Base-by-base conservation (phyloP, 2,329 filamentous ascomycete species). In the Cladophialophora chaetospira region DNA sequence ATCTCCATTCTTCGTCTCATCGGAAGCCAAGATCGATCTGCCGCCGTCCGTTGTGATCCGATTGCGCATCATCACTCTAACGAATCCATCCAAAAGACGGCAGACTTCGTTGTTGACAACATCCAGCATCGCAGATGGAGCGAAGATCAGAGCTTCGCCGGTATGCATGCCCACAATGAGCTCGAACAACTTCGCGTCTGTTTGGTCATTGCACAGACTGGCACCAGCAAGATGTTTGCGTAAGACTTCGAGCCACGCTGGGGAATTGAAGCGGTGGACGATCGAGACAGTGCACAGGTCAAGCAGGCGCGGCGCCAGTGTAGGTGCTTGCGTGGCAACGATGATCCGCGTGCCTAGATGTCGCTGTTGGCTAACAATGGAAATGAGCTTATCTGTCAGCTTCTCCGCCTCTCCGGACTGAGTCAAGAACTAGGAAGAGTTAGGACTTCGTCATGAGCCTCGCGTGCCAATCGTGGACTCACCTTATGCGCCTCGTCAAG, bases 401-500 rank as follows among this genome's bases (percentile, higher is more conserved):
- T 73, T 74, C 2, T 73, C 68, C 1, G 82, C 81, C 36, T 86
- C 83, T 0, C 76, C 69, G 0, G 80, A 79, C 0, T 76, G 74
- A 10, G 78, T 81, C 79, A 90, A 84, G 67, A 86, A 90, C 72
- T 81, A 28, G 3, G 40, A 49, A 35, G 47, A 11, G 15, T 55
- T 38, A 47, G 15, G 17, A 23, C 25, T n/a, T 13, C 33, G 11
- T 13, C n/a, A n/a, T n/a, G n/a, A n/a, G n/a, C 10, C n/a, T 11
- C 10, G 23, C 10, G 25, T 10, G 23, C 4, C n/a, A 23, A 5
- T 8, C 2, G 43, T 9, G 19, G 50, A 44, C 63, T 47, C 69
- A 82, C 80, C 65, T 91, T 91, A 68, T 94, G 89, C 0, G 89
- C 89, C 67, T 93, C 88, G 60, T 93, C 88, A 0, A 92, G 74